Evolutionary conservation across 2,329 filamentous ascomycete species (phyloP).

Genomic region (Fusarium hostae): DNA sequence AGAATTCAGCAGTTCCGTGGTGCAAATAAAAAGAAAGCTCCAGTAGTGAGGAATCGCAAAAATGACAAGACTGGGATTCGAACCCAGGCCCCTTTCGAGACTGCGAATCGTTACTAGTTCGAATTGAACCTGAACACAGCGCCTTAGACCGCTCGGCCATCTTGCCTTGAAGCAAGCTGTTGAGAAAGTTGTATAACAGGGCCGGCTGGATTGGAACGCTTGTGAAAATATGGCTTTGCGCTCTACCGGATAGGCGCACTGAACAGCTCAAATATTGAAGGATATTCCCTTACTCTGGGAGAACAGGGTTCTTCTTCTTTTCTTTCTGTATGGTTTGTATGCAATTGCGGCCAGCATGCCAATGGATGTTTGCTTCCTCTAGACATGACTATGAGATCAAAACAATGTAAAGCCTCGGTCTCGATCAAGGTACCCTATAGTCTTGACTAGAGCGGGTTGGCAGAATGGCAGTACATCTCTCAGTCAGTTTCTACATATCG

Average conservation of each 20-base stretch:
- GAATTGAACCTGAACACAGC: conserved; percentile 40
- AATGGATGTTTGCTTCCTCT: not conserved
- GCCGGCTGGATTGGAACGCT: rapidly evolving
- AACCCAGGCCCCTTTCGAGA: conserved; percentile 42
- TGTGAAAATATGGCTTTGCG: rapidly evolving
- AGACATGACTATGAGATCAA: not conserved
- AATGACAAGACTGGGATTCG: conserved; percentile 40
- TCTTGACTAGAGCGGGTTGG: no score
- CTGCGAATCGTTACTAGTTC: conserved; percentile 39
- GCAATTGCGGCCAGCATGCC: not conserved
- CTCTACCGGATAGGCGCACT: rapidly evolving
- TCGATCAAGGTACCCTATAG: not conserved
- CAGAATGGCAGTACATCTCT: not conserved
- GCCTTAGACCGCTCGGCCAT: conserved; percentile 39
- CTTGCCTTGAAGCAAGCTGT: rapidly evolving
- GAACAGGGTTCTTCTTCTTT: rapidly evolving
- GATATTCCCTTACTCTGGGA: rapidly evolving
- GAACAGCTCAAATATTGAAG: rapidly evolving
- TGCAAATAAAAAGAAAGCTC: not conserved
- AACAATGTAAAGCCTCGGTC: no score
- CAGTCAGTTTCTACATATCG: no score
- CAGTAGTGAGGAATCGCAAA: not conserved
- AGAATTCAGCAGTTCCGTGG: no score
- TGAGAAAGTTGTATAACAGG: not conserved
- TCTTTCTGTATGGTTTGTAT: no score